phyloP scores from a whole-genome alignment of 495 filamentous ascomycete species.

The Hyaloscypha hepaticicola region DNA sequence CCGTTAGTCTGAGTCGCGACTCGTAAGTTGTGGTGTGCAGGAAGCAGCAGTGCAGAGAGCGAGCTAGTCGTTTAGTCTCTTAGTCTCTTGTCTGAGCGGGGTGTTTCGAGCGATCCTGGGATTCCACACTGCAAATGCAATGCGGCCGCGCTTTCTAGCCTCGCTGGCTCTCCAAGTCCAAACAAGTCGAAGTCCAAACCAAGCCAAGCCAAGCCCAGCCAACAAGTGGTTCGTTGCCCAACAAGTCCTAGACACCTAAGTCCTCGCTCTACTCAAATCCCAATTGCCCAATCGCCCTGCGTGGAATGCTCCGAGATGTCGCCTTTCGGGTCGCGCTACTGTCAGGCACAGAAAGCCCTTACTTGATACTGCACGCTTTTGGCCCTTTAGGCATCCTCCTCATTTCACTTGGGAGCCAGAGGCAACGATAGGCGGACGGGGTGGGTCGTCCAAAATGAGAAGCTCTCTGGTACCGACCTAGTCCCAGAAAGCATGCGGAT shows the following conservation, averaged over 20 bases:
- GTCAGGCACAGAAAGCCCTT: constrained; percentile 12
- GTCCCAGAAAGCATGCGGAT: neutral
- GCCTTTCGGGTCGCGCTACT: constrained; percentile 14
- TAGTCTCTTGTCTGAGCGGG: neutral
- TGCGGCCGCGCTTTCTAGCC: too few relatives aligned
- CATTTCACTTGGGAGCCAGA: constrained; percentile 10
- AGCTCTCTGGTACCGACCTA: neutral
- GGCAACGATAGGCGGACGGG: neutral
- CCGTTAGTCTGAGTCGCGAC: neutral
- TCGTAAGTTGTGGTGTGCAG: neutral
- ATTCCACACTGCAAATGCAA: neutral
- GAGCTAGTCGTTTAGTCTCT: neutral
- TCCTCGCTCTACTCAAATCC: neutral
- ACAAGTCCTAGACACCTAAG: too few relatives aligned
- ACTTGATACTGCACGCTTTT: constrained; percentile 9
- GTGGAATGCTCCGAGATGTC: constrained; percentile 16
- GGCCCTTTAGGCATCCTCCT: constrained; percentile 9
- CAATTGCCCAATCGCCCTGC: constrained; percentile 7
- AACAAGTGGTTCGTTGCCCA: too few relatives aligned
- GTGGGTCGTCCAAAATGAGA: constrained; percentile 12
- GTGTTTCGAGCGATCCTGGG: constrained; percentile 8
- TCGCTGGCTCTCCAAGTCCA: too few relatives aligned
- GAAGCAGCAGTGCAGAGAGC: neutral
- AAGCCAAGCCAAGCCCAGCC: too few relatives aligned
- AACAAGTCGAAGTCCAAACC: too few relatives aligned